Conservation (phyloP, 805 yeast species). For the Yamadazyma nakazawae region DNA sequence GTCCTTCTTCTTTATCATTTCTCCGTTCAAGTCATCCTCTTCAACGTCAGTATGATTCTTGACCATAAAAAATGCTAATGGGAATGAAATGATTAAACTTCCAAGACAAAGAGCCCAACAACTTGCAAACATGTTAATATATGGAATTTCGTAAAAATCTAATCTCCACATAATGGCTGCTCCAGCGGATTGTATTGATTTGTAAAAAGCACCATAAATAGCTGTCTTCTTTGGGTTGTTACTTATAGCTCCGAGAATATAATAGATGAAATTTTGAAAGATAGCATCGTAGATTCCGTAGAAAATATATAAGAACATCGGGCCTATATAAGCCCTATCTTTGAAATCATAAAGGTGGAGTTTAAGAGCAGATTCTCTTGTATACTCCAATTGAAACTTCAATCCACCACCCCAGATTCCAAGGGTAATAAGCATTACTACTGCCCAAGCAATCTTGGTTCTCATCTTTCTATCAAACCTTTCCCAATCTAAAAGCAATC, state of each 20-base stretch:
- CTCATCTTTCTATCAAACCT: conserved; percentile 40
- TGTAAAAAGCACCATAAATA: conserved; percentile 58
- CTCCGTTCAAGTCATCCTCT: conserved; percentile 25
- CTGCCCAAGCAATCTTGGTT: conserved; percentile 43
- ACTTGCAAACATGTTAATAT: conserved; percentile 39
- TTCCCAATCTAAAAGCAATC: conserved; percentile 45
- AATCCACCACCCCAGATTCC: conserved; percentile 61
- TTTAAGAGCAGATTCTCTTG: conserved; percentile 24
- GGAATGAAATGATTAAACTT: conserved; percentile 46
- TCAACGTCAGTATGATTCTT: conserved; percentile 41
- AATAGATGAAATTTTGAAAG: conserved; percentile 55
- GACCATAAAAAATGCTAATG: conserved; percentile 42
- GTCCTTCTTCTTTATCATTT: conserved; percentile 4
- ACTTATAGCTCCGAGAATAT: conserved; percentile 58
- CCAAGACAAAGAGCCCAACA: conserved; percentile 54
- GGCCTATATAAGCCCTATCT: conserved; percentile 49
- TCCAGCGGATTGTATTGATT: conserved; percentile 62
- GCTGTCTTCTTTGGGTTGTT: conserved; percentile 56
- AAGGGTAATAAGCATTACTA: conserved; percentile 38
- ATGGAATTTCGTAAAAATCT: conserved; percentile 42
- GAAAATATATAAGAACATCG: conserved; percentile 59
- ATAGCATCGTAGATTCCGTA: conserved; percentile 59
- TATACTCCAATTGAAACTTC: conserved; percentile 40
- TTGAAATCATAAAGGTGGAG: conserved; percentile 43
- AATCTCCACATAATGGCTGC: conserved; percentile 60